A percentile compares a stretch with the other conserved stretches of the same genome.
Conservation (phyloP, 352 stramenopile species). For the Pythium oligandrum region DNA sequence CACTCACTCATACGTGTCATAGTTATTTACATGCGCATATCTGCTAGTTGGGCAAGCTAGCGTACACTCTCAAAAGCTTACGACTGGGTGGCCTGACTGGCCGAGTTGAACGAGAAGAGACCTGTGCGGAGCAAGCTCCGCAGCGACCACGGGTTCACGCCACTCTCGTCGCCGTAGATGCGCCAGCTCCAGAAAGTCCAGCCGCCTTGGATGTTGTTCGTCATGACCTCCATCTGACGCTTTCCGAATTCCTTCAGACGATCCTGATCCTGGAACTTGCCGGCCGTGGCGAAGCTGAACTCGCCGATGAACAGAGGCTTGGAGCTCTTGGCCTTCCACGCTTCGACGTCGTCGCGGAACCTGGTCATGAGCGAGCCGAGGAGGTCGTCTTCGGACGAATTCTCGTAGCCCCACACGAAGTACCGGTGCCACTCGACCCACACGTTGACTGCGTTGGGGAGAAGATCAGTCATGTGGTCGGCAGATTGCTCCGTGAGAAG, state of each 20-base stretch:
- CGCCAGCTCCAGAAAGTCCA: constrained; percentile 77
- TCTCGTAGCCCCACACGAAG: constrained; percentile 79
- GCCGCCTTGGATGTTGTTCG: constrained; percentile 45
- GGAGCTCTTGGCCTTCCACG: constrained; percentile 34
- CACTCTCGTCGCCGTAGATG: constrained; percentile 55
- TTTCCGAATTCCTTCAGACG: constrained; percentile 46
- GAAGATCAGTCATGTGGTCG: constrained; percentile 43
- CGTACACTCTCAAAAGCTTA: too few relatives aligned
- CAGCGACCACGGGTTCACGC: constrained; percentile 61
- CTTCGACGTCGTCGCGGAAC: constrained; percentile 30
- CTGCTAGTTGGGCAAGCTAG: too few relatives aligned
- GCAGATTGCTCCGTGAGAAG: constrained; percentile 46
- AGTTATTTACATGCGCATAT: too few relatives aligned
- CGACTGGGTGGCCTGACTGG: neutral
- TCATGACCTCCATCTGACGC: constrained; percentile 41
- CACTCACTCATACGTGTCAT: too few relatives aligned
- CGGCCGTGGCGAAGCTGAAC: constrained; percentile 54
- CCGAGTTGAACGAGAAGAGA: constrained; percentile 6
- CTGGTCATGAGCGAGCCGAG: constrained; percentile 38
- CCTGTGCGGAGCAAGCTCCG: constrained; percentile 45
- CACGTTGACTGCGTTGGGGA: constrained; percentile 64
- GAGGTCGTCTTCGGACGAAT: constrained; percentile 41
- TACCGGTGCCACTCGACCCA: constrained; percentile 84
- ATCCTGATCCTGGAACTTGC: constrained; percentile 44
- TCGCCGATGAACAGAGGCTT: constrained; percentile 55